A percentile compares a stretch with the other conserved stretches of the same genome.
These are phyloP conservation scores for Xylariaceae sp. DNA, from an alignment of 2,329 filamentous ascomycete genomes.

Conservation along the genomic window DNA sequence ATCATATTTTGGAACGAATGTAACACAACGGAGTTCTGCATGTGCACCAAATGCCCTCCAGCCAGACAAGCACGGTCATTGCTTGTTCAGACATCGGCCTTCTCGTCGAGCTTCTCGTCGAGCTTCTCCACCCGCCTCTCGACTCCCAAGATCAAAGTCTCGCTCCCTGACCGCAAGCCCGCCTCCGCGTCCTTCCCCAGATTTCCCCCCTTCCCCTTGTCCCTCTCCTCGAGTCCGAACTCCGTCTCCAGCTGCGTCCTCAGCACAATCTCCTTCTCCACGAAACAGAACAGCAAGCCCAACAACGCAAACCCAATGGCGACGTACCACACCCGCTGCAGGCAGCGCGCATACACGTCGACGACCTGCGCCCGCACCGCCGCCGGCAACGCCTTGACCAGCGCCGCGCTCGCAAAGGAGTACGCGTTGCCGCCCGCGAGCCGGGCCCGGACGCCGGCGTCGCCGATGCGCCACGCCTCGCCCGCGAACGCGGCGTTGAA, in stretches of 20 bases:
- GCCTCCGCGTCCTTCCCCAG: too few species aligned
- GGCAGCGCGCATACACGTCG: slow-evolving; percentile 2
- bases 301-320: slow-evolving; percentile 1
- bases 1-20: too few species aligned
- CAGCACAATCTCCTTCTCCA: slow-evolving; percentile 2
- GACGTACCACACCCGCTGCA: slow-evolving; percentile 2
- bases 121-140: too few species aligned
- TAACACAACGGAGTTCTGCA: too few species aligned
- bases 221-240: slow-evolving; percentile 3
- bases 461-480: not conserved
- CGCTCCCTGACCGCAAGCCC: too few species aligned
- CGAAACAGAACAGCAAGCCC: slow-evolving; percentile 2
- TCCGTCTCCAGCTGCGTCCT: slow-evolving; percentile 5
- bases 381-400: not conserved
- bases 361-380: not conserved
- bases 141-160: too few species aligned
- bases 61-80: too few species aligned
- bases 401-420: not conserved
- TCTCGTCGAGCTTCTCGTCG: too few species aligned
- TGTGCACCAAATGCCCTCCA: too few species aligned
- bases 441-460: not conserved
- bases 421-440: not conserved
- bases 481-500: not conserved
- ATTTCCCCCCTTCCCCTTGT: not conserved
- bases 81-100: too few species aligned